phyloP scores from a whole-genome alignment of 441 rosid species.

The Bocquillonia castaneifolia region DNA sequence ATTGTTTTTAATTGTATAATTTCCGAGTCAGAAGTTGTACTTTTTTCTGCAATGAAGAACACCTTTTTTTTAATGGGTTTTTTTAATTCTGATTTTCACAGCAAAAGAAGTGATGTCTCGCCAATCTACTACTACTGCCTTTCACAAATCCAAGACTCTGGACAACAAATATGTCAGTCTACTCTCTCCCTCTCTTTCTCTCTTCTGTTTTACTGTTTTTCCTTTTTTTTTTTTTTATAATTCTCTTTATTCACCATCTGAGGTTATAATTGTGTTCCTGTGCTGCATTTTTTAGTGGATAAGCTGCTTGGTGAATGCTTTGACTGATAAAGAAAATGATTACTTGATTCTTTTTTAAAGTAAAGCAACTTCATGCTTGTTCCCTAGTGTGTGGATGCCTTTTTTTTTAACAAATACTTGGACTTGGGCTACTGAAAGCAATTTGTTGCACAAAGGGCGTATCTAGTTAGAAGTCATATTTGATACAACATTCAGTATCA shows the following conservation, averaged over 20 bases:
- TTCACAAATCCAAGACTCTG: slow-evolving; percentile 91
- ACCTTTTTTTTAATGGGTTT: slow-evolving; percentile 4
- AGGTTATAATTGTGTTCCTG: neutral
- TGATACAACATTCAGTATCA: too few species aligned
- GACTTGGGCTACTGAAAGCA: too few species aligned
- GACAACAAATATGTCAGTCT: slow-evolving; percentile 90
- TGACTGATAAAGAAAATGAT: too few species aligned
- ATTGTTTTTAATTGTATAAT: too few species aligned
- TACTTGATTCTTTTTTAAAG: too few species aligned
- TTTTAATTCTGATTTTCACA: neutral
- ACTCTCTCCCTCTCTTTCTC: neutral
- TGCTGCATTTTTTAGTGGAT: neutral
- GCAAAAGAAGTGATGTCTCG: slow-evolving; percentile 56
- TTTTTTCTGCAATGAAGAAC: neutral
- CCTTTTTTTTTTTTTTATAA: neutral
- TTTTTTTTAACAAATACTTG: too few species aligned
- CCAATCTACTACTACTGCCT: slow-evolving; percentile 59
- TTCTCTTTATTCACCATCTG: neutral
- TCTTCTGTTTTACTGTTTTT: neutral
- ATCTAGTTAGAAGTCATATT: too few species aligned
- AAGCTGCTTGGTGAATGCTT: neutral
- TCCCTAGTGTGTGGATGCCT: neutral
- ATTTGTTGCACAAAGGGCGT: too few species aligned
- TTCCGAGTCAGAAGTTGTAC: neutral
- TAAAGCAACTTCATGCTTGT: neutral